A percentile compares a stretch with the other conserved stretches of the same genome.
Conservation (phyloP, 257 asterid genomes). For the Solanum peruvianum region DNA sequence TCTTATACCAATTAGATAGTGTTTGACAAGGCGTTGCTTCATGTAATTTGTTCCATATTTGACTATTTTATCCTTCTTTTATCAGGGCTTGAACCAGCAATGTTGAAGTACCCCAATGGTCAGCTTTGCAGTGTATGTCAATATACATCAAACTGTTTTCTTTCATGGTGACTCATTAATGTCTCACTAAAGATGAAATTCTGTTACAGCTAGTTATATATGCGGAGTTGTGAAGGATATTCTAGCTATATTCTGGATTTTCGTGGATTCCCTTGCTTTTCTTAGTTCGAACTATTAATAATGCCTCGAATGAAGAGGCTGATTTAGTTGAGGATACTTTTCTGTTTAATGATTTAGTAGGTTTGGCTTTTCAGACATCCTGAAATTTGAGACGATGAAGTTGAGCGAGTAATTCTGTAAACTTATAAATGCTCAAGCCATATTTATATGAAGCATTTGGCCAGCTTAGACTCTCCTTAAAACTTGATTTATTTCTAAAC, state of each 20-base stretch:
- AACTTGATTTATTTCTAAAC: background rate
- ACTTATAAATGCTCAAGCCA: background rate
- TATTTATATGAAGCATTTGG: background rate
- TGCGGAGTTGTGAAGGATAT: background rate
- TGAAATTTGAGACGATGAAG: background rate
- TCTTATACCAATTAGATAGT: background rate
- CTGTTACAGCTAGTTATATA: background rate
- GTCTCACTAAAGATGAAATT: background rate
- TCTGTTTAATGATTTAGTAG: background rate
- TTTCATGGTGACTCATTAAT: background rate
- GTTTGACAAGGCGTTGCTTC: background rate
- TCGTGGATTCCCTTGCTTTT: background rate
- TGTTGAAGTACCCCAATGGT: background rate
- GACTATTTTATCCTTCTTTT: background rate
- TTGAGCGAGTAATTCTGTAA: background rate
- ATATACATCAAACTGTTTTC: background rate
- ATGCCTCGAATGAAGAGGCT: background rate
- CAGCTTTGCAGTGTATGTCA: background rate
- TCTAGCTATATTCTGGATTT: background rate
- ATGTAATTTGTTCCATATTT: background rate
- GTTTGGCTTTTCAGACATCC: background rate
- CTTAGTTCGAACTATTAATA: background rate
- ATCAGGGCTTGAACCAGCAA: background rate
- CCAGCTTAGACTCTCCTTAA: background rate
- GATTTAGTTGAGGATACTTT: background rate